These are phyloP conservation scores for Scheffersomyces illinoinensis DNA, from an alignment of 1,139 yeast species.

Conservation along the genomic window DNA sequence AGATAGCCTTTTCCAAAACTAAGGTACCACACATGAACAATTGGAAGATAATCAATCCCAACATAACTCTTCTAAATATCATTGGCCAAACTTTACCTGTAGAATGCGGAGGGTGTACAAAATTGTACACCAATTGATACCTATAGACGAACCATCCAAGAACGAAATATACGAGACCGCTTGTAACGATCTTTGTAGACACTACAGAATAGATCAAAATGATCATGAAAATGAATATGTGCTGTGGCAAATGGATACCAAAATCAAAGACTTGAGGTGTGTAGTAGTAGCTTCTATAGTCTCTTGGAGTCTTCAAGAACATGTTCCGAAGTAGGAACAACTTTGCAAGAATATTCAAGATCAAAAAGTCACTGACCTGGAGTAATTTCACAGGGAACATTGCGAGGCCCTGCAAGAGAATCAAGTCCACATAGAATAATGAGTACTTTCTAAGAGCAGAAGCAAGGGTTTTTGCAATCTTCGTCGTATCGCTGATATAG, in stretches of 20 bases:
- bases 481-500: conserved; percentile 69
- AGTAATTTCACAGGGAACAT: conserved; percentile 78
- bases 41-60: conserved; percentile 62
- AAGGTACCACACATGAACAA: conserved; percentile 69
- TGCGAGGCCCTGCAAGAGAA: conserved; percentile 80
- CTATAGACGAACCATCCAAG: conserved; percentile 66
- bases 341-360: conserved; percentile 51
- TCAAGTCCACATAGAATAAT: conserved; percentile 78
- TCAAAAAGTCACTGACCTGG: conserved; percentile 60
- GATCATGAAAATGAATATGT: conserved; percentile 59
- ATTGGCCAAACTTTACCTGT: conserved; percentile 74
- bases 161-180: conserved; percentile 62
- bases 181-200: conserved; percentile 64
- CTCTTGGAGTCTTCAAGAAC: conserved; percentile 56
- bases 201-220: conserved; percentile 63
- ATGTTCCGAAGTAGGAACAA: conserved; percentile 54
- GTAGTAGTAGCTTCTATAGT: conserved; percentile 46
- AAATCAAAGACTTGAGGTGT: conserved; percentile 67
- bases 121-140: conserved; percentile 63
- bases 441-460: conserved; percentile 69
- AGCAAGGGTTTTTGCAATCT: conserved; percentile 77
- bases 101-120: conserved; percentile 71
- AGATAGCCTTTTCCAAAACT: conserved; percentile 61
- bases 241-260: conserved; percentile 67
- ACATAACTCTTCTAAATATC: conserved; percentile 56